Base-by-base conservation (phyloP, 768 basidiomycete species). In the Strobilomyces confusus region DNA sequence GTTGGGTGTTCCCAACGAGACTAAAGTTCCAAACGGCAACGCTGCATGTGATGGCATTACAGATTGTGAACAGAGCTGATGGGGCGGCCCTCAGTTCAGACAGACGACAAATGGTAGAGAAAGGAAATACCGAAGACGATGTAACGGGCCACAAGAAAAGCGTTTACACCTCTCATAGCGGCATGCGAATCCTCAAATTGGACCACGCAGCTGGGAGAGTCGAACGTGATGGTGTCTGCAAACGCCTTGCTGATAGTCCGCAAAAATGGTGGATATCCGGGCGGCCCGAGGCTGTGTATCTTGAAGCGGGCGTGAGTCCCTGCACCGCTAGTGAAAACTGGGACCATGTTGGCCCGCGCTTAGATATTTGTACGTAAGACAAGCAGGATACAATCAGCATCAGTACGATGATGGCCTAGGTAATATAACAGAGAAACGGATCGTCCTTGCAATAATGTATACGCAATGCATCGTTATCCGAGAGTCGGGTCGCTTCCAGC, bases 1-100 rank as follows among this genome's bases (percentile, higher is more conserved):
- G 67, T 58, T 65, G 64, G 33, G 65, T 51, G 37, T 67, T 19
- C 19, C 13, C 67, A 42, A 76, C 69, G 57, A 86, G 69, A 58
- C 80, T 79, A 41, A 79, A 64, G 68, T 88, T 86, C 87, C 86
- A 88, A 19, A 84, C 82, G 51, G 86, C 81, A 29, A 82, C 75
- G 59, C 80, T 83, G 55, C 81, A 79, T 51, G 81, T 75, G 59
- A 86, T 73, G 44, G 85, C 83, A 72, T 80, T 86, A 68, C 79
- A 88, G 57, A 81, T 65, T 58, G 83, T 75, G 67, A 86, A 83
- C 43, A 81, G 56, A 62, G 72, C 87, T 89, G 40, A n/a, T 4
- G 7, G 23, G n/a, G n/a, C n/a, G n/a, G n/a, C n/a, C 32, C 17
- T 3, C 44, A 20, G 33, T 47, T 58, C 44, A 51, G 62, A 41